Evolutionary conservation across 176 grass and related monocot genomes (phyloP), one percentile per base, ranked within the genome.

Genomic region (Thinopyrum elongatum): DNA sequence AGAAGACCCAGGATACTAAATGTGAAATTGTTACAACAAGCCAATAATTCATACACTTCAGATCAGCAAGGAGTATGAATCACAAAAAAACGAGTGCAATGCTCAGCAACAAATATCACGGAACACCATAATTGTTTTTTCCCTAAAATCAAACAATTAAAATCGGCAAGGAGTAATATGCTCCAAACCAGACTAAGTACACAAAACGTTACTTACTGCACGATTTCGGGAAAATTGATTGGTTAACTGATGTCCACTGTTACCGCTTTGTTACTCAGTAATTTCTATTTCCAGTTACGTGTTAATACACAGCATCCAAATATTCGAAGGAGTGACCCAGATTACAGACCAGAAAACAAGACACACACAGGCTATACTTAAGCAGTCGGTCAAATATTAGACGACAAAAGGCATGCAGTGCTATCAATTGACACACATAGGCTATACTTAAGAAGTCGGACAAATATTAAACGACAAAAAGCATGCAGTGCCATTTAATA

Each of bases 11-110:
- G 19, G 3, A 65, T 47, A 81, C 6, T 34, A 85, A 81, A 65
- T 23, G 12, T 71, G 30, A 82, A 70, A 33, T 23, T 35, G 27
- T 35, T 73, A 13, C 44, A 90, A 34, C 26, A 89, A 82, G 42
- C 15, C 4, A 90, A 46, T 33, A 16, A 55, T 21, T 86, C 17
- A 36, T 70, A 42, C 55, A 58, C 72, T 76, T 76, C 15, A 76
- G 30, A 51, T 76, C 42, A 76, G 15, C 1, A 47, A 74, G 39
- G 7, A 29, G 26, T 51, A 9, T 8, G 67, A 77, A 82, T 77
- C 5, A 8, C 11, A 72, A 79, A 16, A 16, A 86, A 15, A 55
- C 27, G 44, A 79, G 16, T 53, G 34, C 5, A 31, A 83, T n/a
- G 46, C 26, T 12, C 36, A n/a, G n/a, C 16, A 58, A 75, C 69